A percentile compares a stretch with the other conserved stretches of the same genome.
Conservation (phyloP, 176 grass and related monocot genomes). For the Phoenix roebelenii region DNA sequence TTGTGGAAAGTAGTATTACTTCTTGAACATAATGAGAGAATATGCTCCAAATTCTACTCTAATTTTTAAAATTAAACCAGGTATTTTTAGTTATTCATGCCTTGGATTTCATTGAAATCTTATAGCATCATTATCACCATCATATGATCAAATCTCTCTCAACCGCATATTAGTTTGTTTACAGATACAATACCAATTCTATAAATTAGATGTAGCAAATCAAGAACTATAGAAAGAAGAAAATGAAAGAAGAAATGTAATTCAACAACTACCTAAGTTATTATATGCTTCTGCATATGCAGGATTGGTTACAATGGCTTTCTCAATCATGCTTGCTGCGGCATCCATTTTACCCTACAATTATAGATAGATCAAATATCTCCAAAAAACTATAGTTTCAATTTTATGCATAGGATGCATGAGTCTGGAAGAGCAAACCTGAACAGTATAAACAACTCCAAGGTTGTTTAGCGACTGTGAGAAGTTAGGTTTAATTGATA, state of each 20-base stretch:
- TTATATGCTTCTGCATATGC: constrained; percentile 93
- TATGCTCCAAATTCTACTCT: no score
- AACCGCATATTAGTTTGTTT: no score
- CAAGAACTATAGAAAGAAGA: neutral
- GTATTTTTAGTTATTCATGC: no score
- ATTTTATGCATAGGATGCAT: constrained; percentile 7
- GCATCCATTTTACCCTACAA: constrained; percentile 93
- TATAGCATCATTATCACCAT: no score
- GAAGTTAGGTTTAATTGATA: constrained; percentile 92
- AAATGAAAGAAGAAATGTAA: neutral
- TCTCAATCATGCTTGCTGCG: constrained; percentile 90
- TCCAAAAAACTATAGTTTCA: neutral
- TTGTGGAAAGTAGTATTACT: no score
- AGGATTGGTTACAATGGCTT: constrained; percentile 83
- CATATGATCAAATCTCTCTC: no score
- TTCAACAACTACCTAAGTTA: constrained; percentile 72
- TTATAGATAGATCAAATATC: constrained; percentile 13
- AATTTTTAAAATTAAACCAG: no score
- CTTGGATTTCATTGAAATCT: no score
- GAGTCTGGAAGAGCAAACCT: constrained; percentile 38
- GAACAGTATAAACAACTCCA: constrained; percentile 98
- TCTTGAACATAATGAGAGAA: no score
- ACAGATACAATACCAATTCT: no score
- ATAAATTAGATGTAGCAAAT: neutral
- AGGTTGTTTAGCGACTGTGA: constrained; percentile 97